Conservation (phyloP, 164 flowering plant species). For the Cinnamomum micranthum region DNA sequence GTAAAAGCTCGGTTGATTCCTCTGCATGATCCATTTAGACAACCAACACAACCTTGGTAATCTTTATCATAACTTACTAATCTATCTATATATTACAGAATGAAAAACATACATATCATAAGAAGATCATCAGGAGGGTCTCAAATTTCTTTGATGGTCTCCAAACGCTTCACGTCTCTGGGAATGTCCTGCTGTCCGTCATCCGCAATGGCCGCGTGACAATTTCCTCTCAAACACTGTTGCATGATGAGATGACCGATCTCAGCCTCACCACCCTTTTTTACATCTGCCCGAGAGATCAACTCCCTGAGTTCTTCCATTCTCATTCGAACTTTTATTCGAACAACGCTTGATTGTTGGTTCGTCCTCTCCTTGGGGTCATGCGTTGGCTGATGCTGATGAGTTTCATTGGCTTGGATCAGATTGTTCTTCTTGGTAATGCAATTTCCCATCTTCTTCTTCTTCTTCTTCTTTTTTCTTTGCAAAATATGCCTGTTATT, state of each 20-base stretch:
- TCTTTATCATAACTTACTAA: no score
- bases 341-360: neutral
- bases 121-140: neutral
- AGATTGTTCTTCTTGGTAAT: neutral
- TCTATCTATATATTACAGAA: no score
- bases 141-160: slow-evolving; percentile 1
- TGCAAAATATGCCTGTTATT: neutral
- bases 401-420: neutral
- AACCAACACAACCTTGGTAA: no score
- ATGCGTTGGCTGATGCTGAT: neutral
- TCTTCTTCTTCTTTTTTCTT: neutral
- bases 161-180: neutral
- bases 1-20: no score
- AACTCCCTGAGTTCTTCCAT: neutral
- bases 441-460: neutral
- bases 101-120: no score
- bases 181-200: neutral
- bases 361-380: neutral
- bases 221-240: neutral
- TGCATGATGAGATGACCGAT: slow-evolving; percentile 1
- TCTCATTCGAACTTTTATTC: neutral
- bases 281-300: neutral
- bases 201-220: neutral
- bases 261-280: neutral
- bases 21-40: no score